Conservation (phyloP, 164 flowering plant species). For the Vitis cinerea region DNA sequence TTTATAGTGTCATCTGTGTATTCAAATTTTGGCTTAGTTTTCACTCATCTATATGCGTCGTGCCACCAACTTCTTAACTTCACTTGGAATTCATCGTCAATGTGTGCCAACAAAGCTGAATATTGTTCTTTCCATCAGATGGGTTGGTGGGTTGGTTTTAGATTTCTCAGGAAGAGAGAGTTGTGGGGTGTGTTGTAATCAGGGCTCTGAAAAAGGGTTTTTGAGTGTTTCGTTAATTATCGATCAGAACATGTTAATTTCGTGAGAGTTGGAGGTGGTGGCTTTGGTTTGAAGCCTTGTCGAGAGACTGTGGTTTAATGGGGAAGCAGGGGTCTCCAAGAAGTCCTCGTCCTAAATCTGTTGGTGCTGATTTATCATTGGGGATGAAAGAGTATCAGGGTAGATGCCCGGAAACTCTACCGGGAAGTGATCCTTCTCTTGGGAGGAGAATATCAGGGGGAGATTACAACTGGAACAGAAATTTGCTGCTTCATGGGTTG, state of each 20-base stretch:
- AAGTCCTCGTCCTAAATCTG: conserved; percentile 26
- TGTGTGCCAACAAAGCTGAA: conserved; percentile 16
- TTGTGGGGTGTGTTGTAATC: not conserved
- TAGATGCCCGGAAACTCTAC: conserved; percentile 23
- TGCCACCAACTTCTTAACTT: conserved; percentile 36
- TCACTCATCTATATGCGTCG: conserved; percentile 26
- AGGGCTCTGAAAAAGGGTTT: not conserved
- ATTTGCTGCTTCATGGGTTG: conserved; percentile 33
- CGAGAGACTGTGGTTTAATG: conserved; percentile 27
- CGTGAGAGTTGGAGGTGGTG: not conserved
- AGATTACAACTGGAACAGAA: conserved; percentile 39
- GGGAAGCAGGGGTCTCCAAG: conserved; percentile 50
- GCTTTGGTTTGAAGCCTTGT: conserved; percentile 2
- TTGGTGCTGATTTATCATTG: conserved; percentile 17
- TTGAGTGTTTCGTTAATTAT: not conserved
- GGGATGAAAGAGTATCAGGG: conserved; percentile 32
- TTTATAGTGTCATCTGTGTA: conserved; percentile 1
- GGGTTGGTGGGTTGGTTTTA: conserved; percentile 12
- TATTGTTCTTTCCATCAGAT: conserved; percentile 4
- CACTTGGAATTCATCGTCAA: conserved; percentile 20
- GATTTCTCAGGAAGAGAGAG: conserved; percentile 2
- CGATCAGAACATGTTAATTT: not conserved
- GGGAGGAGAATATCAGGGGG: conserved; percentile 53
- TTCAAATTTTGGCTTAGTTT: conserved; percentile 25
- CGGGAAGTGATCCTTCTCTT: conserved; percentile 33